A percentile compares a stretch with the other conserved stretches of the same genome.
These are phyloP conservation scores for Monsonia emarginata DNA, from an alignment of 441 rosid species.

Conservation along the genomic window DNA sequence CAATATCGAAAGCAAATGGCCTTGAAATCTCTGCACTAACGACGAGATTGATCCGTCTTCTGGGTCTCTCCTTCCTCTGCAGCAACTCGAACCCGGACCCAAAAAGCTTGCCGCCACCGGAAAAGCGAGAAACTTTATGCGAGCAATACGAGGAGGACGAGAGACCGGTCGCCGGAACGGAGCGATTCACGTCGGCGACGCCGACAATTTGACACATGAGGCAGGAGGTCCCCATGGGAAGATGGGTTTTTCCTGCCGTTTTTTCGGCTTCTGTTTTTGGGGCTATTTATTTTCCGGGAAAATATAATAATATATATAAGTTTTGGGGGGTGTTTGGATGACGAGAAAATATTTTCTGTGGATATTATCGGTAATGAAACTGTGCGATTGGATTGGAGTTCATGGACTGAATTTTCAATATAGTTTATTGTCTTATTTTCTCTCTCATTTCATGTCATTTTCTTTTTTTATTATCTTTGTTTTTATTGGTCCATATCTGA, in stretches of 20 bases:
- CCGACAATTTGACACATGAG: constrained; percentile 35
- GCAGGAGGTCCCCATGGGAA: constrained; percentile 47
- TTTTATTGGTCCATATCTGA: too few species aligned
- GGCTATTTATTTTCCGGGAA: background rate
- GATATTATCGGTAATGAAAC: background rate
- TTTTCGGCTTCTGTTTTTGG: background rate
- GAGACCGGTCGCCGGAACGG: constrained; percentile 44
- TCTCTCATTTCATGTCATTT: background rate
- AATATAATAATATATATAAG: too few species aligned
- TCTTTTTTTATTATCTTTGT: background rate
- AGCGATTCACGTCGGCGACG: constrained; percentile 35
- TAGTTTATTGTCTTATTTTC: background rate
- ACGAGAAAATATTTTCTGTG: background rate
- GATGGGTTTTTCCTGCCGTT: background rate
- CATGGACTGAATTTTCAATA: background rate
- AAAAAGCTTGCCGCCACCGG: constrained; percentile 14
- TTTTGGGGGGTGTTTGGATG: background rate
- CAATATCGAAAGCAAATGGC: constrained; percentile 43
- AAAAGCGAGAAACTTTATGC: constrained; percentile 13
- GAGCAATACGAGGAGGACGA: constrained; percentile 24
- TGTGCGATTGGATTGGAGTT: background rate
- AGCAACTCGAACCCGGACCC: constrained; percentile 30
- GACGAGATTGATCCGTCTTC: constrained; percentile 35
- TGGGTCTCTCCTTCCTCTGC: constrained; percentile 26
- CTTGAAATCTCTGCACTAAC: constrained; percentile 51